phyloP scores from a whole-genome alignment of 768 basidiomycete genomes.

The Trametes punicea region DNA sequence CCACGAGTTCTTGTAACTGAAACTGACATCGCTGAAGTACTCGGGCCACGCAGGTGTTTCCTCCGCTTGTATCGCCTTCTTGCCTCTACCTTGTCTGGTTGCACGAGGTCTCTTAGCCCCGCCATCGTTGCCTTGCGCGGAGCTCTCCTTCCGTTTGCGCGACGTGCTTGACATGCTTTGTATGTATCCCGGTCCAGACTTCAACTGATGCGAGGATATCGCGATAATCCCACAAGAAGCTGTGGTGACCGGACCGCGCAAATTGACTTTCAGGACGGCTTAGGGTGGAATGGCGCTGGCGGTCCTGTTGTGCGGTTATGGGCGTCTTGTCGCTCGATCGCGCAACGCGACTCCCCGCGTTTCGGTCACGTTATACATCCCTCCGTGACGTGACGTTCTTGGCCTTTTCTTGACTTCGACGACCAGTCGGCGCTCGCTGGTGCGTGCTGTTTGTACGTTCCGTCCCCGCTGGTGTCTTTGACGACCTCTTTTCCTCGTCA shows the following conservation, averaged over 20 bases:
- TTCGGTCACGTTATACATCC: neutral
- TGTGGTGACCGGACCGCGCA: too few relatives aligned
- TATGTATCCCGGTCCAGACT: neutral
- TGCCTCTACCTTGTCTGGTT: conserved; percentile 4
- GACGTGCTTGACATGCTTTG: conserved; percentile 1
- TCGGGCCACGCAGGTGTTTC: conserved; percentile 25
- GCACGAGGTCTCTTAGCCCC: conserved; percentile 21
- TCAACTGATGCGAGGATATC: too few relatives aligned
- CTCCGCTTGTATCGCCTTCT: neutral
- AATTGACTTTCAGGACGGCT: too few relatives aligned
- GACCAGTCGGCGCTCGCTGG: too few relatives aligned
- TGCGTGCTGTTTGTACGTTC: too few relatives aligned
- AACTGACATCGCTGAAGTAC: conserved; percentile 26
- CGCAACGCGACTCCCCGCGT: too few relatives aligned
- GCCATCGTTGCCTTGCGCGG: neutral
- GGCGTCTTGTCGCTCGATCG: too few relatives aligned
- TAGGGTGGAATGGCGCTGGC: too few relatives aligned
- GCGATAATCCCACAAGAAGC: too few relatives aligned
- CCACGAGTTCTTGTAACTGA: neutral
- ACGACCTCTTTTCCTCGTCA: neutral
- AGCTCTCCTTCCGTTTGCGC: conserved; percentile 6
- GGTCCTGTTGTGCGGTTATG: too few relatives aligned
- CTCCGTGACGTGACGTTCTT: conserved; percentile 1
- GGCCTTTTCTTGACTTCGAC: neutral
- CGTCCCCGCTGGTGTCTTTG: too few relatives aligned